Evolutionary conservation across 768 basidiomycete species (phyloP).

Genomic region (Mycena albidolilacea): DNA sequence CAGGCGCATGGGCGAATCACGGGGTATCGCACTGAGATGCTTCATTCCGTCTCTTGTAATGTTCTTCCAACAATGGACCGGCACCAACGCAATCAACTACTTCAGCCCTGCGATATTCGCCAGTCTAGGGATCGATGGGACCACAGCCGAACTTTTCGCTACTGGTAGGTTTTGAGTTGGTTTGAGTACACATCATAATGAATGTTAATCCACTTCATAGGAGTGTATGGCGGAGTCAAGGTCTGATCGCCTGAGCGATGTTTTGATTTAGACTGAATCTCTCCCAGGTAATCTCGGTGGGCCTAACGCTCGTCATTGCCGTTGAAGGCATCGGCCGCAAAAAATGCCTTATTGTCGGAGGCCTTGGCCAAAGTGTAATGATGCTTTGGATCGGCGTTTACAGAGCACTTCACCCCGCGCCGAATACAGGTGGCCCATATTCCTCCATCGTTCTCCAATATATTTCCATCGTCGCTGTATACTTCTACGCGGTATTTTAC

Average conservation of each 20-base stretch:
- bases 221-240: conserved; percentile 55
- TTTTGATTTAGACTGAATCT: conserved; percentile 21
- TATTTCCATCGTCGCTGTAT: conserved; percentile 61
- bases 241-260: conserved; percentile 30
- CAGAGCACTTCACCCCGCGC: conserved; percentile 51
- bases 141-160: conserved; percentile 61
- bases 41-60: conserved; percentile 64
- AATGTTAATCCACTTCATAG: conserved; percentile 33
- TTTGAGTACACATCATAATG: background rate
- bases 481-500: conserved; percentile 64
- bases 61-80: conserved; percentile 66
- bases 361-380: conserved; percentile 61
- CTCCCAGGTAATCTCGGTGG: conserved; percentile 58
- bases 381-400: conserved; percentile 67
- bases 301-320: conserved; percentile 58
- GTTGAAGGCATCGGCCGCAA: conserved; percentile 67
- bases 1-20: conserved; percentile 60
- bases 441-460: conserved; percentile 51
- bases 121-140: conserved; percentile 61
- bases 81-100: conserved; percentile 70
- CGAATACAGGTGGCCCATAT: conserved; percentile 33
- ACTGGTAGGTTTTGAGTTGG: conserved; percentile 53
- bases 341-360: conserved; percentile 63
- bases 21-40: conserved; percentile 57
- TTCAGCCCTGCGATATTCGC: conserved; percentile 68